Conservation (phyloP, 306 rosid species). For the Heteromeles arbutifolia region DNA sequence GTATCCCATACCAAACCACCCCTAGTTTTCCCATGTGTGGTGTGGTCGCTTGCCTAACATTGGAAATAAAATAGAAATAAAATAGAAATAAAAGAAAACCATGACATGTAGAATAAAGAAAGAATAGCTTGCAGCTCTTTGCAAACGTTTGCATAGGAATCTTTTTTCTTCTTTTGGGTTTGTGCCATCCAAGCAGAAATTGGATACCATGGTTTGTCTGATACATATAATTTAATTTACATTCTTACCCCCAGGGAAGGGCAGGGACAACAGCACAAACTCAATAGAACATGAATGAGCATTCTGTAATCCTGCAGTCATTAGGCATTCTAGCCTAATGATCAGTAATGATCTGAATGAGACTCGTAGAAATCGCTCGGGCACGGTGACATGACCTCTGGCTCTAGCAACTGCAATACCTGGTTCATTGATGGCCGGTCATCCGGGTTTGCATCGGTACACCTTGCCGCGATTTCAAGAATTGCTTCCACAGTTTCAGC, state of each 20-base stretch:
- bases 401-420: slow-evolving; percentile 78
- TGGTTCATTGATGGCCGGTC: slow-evolving; percentile 85
- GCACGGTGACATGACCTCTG: slow-evolving; percentile 79
- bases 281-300: background rate
- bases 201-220: background rate
- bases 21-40: no score
- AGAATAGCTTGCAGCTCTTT: no score
- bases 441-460: slow-evolving; percentile 78
- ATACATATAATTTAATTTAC: slow-evolving; percentile 23
- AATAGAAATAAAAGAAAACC: background rate
- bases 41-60: no score
- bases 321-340: background rate
- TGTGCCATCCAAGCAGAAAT: background rate
- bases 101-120: no score
- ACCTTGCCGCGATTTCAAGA: slow-evolving; percentile 74
- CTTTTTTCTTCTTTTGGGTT: no score
- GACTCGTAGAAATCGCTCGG: slow-evolving; percentile 81
- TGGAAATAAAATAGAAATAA: no score
- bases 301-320: background rate
- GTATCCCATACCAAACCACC: no score
- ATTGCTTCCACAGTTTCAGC: slow-evolving; percentile 64
- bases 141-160: no score
- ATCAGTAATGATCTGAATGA: slow-evolving; percentile 60
- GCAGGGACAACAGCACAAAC: background rate
- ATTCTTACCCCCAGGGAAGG: slow-evolving; percentile 22